phyloP scores from a whole-genome alignment of 2,329 filamentous ascomycete genomes.

The Zelopaecilomyces penicillatus region DNA sequence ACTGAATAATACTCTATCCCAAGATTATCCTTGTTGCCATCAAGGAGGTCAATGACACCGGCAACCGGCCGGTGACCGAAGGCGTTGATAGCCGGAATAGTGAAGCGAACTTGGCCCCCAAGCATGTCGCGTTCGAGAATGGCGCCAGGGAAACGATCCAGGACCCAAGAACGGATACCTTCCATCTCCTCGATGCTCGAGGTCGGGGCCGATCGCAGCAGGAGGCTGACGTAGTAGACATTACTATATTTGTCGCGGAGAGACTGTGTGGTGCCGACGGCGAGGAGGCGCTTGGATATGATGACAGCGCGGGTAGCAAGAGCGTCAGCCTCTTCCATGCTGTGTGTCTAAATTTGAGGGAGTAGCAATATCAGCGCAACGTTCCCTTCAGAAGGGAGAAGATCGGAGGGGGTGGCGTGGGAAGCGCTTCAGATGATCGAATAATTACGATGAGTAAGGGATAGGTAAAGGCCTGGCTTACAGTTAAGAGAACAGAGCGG shows the following conservation, averaged over 20 bases:
- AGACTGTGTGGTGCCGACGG: conserved; percentile 50
- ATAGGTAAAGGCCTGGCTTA: conserved; percentile 5
- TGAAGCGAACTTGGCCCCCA: conserved; percentile 49
- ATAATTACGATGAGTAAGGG: background rate
- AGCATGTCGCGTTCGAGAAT: conserved; percentile 48
- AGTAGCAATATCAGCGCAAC: background rate
- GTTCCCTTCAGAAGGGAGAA: no score
- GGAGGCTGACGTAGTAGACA: conserved; percentile 54
- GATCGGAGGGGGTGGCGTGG: no score
- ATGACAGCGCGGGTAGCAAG: conserved; percentile 58
- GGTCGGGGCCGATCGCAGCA: conserved; percentile 49
- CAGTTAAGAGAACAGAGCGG: conserved; percentile 66
- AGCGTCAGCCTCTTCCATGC: conserved; percentile 85
- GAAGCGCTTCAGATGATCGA: no score
- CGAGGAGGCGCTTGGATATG: conserved; percentile 38
- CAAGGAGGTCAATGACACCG: conserved; percentile 37
- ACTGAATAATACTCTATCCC: conserved; percentile 60
- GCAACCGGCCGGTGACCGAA: conserved; percentile 15
- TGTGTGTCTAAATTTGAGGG: conserved; percentile 53
- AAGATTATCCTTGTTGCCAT: conserved; percentile 45
- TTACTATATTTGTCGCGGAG: conserved; percentile 52
- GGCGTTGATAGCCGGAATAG: conserved; percentile 11
- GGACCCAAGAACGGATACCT: conserved; percentile 47
- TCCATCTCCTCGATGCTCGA: conserved; percentile 49
- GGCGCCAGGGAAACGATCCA: conserved; percentile 40